A percentile compares a stretch with the other conserved stretches of the same genome.
Evolutionary conservation across 306 rosid genomes (phyloP).

Genomic region (Rosa rugosa): DNA sequence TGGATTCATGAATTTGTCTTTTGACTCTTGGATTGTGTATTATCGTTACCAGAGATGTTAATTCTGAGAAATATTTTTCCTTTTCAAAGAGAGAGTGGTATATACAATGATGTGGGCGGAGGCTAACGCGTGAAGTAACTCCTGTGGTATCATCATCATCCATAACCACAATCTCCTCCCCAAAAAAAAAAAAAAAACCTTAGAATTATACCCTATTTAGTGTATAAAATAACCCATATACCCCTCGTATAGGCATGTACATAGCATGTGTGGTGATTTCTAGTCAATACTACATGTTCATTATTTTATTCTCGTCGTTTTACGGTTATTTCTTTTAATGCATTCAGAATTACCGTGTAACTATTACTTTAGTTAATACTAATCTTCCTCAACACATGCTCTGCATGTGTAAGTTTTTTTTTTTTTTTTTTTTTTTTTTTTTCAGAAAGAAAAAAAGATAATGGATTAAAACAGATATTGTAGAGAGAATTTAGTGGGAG

Average conservation of each 20-base stretch:
- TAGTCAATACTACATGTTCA: no score
- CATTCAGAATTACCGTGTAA: no score
- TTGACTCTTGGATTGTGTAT: background rate
- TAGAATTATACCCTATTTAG: background rate
- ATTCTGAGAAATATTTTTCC: background rate
- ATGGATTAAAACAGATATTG: no score
- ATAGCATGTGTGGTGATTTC: background rate
- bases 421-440: no score
- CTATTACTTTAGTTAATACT: no score
- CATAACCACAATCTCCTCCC: background rate
- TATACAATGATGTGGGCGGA: background rate
- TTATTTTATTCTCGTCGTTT: no score
- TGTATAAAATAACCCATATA: background rate
- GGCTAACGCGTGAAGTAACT: constrained; percentile 7
- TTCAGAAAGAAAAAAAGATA: no score
- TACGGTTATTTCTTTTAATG: no score
- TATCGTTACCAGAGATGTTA: background rate
- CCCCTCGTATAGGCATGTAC: background rate
- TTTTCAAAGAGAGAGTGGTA: background rate
- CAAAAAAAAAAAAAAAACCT: no score
- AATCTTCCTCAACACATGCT: no score
- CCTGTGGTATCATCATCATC: background rate
- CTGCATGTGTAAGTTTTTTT: no score
- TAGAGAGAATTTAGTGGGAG: no score
- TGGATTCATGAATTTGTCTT: background rate